A percentile compares a stretch with the other conserved stretches of the same genome.
Conservation (phyloP, 164 flowering plant species). For the Tinospora cordifolia region DNA sequence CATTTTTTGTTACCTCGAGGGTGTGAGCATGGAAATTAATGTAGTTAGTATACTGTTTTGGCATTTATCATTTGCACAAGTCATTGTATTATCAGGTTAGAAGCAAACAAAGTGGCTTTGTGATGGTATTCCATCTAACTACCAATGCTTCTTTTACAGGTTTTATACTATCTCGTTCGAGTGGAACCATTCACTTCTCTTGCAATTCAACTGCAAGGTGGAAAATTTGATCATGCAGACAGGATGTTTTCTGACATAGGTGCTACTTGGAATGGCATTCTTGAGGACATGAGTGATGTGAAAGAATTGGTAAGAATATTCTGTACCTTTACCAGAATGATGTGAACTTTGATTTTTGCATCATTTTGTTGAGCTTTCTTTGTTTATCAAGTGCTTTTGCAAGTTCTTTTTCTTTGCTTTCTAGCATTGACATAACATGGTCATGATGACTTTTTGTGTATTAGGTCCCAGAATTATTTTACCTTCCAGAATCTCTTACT, state of each 20-base stretch:
- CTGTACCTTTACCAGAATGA: neutral
- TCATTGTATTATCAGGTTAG: no score
- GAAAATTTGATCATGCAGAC: slow-evolving; percentile 96
- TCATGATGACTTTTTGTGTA: slow-evolving; percentile 11
- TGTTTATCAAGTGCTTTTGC: neutral
- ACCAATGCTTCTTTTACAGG: slow-evolving; percentile 42
- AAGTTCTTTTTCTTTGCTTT: slow-evolving; percentile 4
- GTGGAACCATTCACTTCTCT: slow-evolving; percentile 95
- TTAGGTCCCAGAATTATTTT: slow-evolving; percentile 96
- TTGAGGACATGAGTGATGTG: slow-evolving; percentile 99
- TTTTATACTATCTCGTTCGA: slow-evolving; percentile 79
- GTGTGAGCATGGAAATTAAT: no score
- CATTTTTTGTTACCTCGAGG: no score
- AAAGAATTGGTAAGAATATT: slow-evolving; percentile 75
- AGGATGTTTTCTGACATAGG: slow-evolving; percentile 91
- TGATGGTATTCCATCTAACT: slow-evolving; percentile 10
- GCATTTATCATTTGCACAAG: no score
- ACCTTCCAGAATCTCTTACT: slow-evolving; percentile 82
- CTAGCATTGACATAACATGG: slow-evolving; percentile 3
- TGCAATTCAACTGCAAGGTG: slow-evolving; percentile 94
- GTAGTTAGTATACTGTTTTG: neutral
- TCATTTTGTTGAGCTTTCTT: neutral
- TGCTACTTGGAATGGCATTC: slow-evolving; percentile 90
- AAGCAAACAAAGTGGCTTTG: neutral
- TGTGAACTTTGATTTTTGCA: neutral